Evolutionary conservation across 768 basidiomycete species (phyloP).

Genomic region (Leccinum olivaceopallidum): DNA sequence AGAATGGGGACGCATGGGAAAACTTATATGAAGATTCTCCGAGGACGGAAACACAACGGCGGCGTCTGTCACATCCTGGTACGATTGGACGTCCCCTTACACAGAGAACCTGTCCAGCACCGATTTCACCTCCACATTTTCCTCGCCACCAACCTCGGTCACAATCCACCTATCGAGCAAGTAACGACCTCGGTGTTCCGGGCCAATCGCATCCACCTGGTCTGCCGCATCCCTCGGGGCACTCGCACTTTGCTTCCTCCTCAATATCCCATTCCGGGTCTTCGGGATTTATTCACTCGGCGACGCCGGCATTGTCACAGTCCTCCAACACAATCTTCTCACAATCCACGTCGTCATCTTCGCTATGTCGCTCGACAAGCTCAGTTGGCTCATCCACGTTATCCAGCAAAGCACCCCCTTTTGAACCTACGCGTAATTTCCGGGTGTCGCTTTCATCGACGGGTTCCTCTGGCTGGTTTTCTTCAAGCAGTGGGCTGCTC

Average conservation of each 20-base stretch:
- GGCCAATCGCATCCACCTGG: constrained; percentile 21
- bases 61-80: constrained; percentile 30
- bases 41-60: constrained; percentile 22
- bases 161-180: constrained; percentile 24
- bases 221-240: constrained; percentile 13
- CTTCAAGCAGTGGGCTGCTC: constrained; percentile 9
- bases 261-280: constrained; percentile 20
- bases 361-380: constrained; percentile 30
- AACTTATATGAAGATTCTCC: constrained; percentile 14
- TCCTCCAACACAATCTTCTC: constrained; percentile 19
- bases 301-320: constrained; percentile 15
- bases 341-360: constrained; percentile 25
- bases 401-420: constrained; percentile 55
- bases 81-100: constrained; percentile 26
- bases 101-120: constrained; percentile 17
- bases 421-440: constrained; percentile 46
- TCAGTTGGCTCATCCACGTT: constrained; percentile 39
- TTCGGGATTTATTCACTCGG: constrained; percentile 14
- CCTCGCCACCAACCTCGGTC: constrained; percentile 31
- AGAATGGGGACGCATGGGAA: constrained; percentile 20
- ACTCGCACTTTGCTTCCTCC: constrained; percentile 14
- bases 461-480: constrained; percentile 14
- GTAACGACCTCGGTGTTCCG: constrained; percentile 14
- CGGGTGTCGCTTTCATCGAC: constrained; percentile 27
- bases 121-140: constrained; percentile 29